A percentile compares a stretch with the other conserved stretches of the same genome.
These are phyloP conservation scores for Craspedostauros australis DNA, from an alignment of 108 stramenopile genomes.

Conservation along the genomic window DNA sequence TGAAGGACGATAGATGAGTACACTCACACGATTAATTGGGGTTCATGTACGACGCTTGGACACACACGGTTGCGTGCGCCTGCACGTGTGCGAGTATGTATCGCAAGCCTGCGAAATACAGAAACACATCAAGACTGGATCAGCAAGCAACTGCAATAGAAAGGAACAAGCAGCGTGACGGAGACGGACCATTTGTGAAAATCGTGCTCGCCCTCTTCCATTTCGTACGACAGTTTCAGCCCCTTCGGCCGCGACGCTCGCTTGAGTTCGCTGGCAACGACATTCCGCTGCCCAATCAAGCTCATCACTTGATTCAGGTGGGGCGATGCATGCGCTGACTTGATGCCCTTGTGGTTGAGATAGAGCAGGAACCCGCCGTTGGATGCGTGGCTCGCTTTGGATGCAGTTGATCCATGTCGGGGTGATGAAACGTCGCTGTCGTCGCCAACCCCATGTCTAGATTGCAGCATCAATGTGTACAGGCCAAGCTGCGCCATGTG, in stretches of 20 bases:
- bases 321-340: slow-evolving; percentile 59
- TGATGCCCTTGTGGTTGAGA: slow-evolving; percentile 53
- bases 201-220: slow-evolving; percentile 20
- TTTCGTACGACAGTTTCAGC: slow-evolving; percentile 42
- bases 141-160: no score
- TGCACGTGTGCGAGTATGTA: no score
- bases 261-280: slow-evolving; percentile 47
- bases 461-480: slow-evolving; percentile 75
- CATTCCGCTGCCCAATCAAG: slow-evolving; percentile 70
- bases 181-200: not conserved
- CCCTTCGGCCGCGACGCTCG: slow-evolving; percentile 61
- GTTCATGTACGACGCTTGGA: no score
- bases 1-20: not conserved
- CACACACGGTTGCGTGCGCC: no score
- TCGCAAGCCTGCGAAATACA: no score
- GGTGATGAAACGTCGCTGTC: no score
- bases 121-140: no score
- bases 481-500: slow-evolving; percentile 83
- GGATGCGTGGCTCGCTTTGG: not conserved
- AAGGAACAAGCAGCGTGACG: not conserved
- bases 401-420: not conserved
- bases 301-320: slow-evolving; percentile 56
- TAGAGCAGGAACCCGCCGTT: slow-evolving; percentile 69
- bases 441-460: slow-evolving; percentile 47
- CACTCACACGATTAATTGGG: not conserved